These are phyloP conservation scores for Suhomyces emberorum DNA, from an alignment of 805 yeast species.

Conservation along the genomic window DNA sequence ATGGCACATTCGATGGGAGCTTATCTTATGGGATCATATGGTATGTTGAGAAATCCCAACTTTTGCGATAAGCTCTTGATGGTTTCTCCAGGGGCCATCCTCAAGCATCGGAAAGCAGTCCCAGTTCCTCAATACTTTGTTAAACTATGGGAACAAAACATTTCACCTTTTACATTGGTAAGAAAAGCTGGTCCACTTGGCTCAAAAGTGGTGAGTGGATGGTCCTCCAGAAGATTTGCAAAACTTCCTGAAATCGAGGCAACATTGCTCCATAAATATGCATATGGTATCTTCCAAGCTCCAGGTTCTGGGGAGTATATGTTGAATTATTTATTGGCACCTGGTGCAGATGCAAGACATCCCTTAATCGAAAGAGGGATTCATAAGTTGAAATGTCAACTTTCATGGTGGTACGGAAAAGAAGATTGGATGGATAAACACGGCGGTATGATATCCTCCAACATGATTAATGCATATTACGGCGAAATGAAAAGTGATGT, in stretches of 20 bases:
- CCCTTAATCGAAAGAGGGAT: conserved; percentile 59
- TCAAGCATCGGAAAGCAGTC: conserved; percentile 42
- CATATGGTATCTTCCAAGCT: conserved; percentile 80
- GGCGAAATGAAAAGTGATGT: conserved; percentile 25
- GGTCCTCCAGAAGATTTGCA: conserved; percentile 83
- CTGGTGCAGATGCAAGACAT: conserved; percentile 85
- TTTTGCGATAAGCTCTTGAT: conserved; percentile 67
- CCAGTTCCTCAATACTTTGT: conserved; percentile 74
- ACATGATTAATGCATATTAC: conserved; percentile 24
- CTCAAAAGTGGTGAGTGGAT: conserved; percentile 79
- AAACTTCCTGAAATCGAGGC: conserved; percentile 46
- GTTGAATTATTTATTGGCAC: conserved; percentile 75
- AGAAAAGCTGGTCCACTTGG: conserved; percentile 80
- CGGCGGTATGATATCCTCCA: conserved; percentile 45
- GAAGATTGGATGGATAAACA: conserved; percentile 58
- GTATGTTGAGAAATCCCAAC: conserved; percentile 51
- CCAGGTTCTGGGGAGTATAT: conserved; percentile 93
- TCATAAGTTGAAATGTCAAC: conserved; percentile 51
- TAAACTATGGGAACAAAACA: conserved; percentile 78
- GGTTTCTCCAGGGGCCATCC: conserved; percentile 88
- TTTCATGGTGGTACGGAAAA: conserved; percentile 85
- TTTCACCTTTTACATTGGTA: conserved; percentile 81
- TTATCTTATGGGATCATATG: conserved; percentile 68
- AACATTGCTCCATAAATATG: conserved; percentile 65
- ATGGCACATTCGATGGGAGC: conserved; percentile 95